Conservation (phyloP, 345 rosid genomes). For the Lenwebbia sp. region DNA sequence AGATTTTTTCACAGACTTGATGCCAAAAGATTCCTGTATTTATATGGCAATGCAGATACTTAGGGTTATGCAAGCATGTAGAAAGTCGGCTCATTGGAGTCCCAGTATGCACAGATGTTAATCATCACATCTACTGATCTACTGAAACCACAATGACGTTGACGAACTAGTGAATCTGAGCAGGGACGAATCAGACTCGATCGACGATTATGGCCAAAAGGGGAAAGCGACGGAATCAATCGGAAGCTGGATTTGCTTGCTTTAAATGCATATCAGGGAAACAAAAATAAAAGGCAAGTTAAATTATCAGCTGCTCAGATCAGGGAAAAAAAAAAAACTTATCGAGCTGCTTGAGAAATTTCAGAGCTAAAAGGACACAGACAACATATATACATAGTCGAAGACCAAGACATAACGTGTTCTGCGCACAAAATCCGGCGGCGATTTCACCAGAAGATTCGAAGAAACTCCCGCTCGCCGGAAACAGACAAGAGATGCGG, state of each 20-base stretch:
- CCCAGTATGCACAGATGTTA: too few species aligned
- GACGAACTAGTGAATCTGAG: too few species aligned
- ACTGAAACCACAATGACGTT: neutral
- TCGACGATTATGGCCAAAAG: neutral
- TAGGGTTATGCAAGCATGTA: neutral
- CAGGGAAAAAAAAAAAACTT: neutral
- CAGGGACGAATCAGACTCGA: neutral
- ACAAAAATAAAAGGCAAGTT: neutral
- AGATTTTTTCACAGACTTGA: constrained; percentile 78
- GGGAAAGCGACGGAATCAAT: neutral
- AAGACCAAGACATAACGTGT: neutral
- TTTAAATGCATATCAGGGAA: neutral
- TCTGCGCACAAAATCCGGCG: neutral
- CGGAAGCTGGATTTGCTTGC: neutral
- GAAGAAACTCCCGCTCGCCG: neutral
- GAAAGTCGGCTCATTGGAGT: too few species aligned
- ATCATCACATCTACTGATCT: neutral
- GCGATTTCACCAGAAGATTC: neutral
- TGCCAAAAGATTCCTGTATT: constrained; percentile 56
- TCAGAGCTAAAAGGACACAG: neutral
- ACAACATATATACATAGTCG: neutral
- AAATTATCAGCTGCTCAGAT: neutral
- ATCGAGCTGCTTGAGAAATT: neutral
- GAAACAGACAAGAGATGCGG: neutral
- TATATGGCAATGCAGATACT: neutral